phyloP scores from a whole-genome alignment of 108 stramenopile species.

The Cylindrotheca fusiformis region DNA sequence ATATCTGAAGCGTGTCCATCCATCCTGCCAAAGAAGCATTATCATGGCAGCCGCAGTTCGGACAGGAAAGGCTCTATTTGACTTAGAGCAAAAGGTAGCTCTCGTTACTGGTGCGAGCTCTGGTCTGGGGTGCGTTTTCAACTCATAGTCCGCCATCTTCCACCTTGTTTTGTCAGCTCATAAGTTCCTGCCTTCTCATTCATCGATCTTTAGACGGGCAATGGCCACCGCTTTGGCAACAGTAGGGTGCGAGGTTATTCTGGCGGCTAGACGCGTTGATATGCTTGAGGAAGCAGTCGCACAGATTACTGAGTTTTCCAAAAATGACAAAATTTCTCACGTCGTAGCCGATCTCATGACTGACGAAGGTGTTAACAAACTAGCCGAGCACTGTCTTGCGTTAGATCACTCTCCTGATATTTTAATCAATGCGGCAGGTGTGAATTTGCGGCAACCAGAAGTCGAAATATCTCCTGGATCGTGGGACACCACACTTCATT shows the following conservation, averaged over 20 bases:
- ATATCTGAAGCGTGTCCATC: no score
- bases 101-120: slow-evolving; percentile 65
- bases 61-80: slow-evolving; percentile 15
- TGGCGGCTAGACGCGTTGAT: slow-evolving; percentile 53
- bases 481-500: slow-evolving; percentile 63
- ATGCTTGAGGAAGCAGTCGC: slow-evolving; percentile 32
- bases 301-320: not conserved
- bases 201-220: slow-evolving; percentile 8
- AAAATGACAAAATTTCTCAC: not conserved
- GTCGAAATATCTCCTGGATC: slow-evolving; percentile 55
- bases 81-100: slow-evolving; percentile 52
- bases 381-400: not conserved
- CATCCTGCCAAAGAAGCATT: no score
- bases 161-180: not conserved
- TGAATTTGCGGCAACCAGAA: slow-evolving; percentile 65
- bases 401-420: slow-evolving; percentile 29
- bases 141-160: no score
- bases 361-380: slow-evolving; percentile 11
- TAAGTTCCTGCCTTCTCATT: not conserved
- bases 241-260: slow-evolving; percentile 45
- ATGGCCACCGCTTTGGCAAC: slow-evolving; percentile 45
- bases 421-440: slow-evolving; percentile 65
- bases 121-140: slow-evolving; percentile 45
- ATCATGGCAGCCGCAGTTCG: not conserved
- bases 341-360: slow-evolving; percentile 1